A percentile compares a stretch with the other conserved stretches of the same genome.
phyloP scores from a whole-genome alignment of 192 early-diverging fungal species.

The Umbelopsis vinacea region DNA sequence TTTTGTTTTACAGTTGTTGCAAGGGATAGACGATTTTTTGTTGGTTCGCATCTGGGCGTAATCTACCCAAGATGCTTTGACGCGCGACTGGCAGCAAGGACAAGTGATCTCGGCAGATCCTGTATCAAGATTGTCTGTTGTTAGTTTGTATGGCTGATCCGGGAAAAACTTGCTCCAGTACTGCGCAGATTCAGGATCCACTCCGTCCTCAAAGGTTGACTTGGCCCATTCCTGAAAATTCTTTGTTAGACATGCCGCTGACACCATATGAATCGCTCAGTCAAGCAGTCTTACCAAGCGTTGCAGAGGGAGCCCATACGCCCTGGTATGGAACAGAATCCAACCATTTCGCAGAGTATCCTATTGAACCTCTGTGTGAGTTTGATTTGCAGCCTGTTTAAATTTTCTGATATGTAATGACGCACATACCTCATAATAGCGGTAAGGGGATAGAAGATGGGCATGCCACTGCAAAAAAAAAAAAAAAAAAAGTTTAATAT shows the following conservation, averaged over 20 bases:
- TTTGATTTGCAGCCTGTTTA: not conserved
- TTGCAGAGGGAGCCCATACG: not conserved
- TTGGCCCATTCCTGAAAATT: not conserved
- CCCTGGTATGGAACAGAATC: not conserved
- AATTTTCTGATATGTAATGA: not conserved
- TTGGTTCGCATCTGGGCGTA: constrained; percentile 2
- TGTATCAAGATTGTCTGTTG: not conserved
- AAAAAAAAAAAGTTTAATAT: no score
- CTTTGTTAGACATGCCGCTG: not conserved
- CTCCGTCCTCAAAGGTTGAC: not conserved
- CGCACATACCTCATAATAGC: constrained; percentile 21
- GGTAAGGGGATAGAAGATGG: constrained; percentile 23
- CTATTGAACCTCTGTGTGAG: not conserved
- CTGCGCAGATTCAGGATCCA: not conserved
- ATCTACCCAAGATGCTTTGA: not conserved
- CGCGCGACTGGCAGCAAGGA: not conserved
- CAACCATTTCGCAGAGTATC: not conserved
- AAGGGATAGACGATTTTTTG: not conserved
- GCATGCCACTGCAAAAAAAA: constrained; percentile 30
- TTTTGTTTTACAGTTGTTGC: not conserved
- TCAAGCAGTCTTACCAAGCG: not conserved
- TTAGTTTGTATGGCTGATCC: not conserved
- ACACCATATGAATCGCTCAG: not conserved
- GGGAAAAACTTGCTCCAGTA: not conserved
- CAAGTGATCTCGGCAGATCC: not conserved